Conservation (phyloP, 192 early-diverging fungal genomes). For the Entomortierella lignicola region DNA sequence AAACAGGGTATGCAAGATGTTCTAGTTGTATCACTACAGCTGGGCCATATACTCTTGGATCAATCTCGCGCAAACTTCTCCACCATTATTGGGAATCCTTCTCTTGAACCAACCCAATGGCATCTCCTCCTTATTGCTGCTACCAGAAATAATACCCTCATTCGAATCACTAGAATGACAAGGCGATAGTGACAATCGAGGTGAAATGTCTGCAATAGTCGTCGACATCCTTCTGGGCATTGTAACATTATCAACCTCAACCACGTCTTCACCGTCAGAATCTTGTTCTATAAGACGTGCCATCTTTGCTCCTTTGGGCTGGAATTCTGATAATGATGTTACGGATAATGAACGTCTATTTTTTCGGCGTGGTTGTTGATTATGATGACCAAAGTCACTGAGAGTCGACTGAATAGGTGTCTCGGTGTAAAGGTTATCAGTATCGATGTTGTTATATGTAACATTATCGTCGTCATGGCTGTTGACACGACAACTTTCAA, state of each 20-base stretch:
- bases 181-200: neutral
- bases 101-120: slow-evolving; percentile 39
- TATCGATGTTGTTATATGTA: neutral
- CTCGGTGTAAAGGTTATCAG: no score
- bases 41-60: slow-evolving; percentile 46
- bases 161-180: no score
- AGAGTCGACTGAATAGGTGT: no score
- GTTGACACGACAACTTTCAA: slow-evolving; percentile 45
- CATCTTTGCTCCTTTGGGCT: slow-evolving; percentile 31
- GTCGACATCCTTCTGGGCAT: no score
- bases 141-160: neutral
- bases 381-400: no score
- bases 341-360: slow-evolving; percentile 20
- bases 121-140: neutral
- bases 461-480: neutral
- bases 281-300: slow-evolving; percentile 2
- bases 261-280: neutral
- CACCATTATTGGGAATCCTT: slow-evolving; percentile 39
- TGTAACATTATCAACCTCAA: neutral
- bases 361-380: neutral
- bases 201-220: neutral
- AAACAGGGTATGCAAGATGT: no score
- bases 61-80: slow-evolving; percentile 36
- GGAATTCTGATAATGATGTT: slow-evolving; percentile 25
- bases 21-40: no score